Percentiles rank a stretch among this genome's conserved stretches.
Conservation (phyloP, 305 asterid genomes). For the Galium porrigens region DNA sequence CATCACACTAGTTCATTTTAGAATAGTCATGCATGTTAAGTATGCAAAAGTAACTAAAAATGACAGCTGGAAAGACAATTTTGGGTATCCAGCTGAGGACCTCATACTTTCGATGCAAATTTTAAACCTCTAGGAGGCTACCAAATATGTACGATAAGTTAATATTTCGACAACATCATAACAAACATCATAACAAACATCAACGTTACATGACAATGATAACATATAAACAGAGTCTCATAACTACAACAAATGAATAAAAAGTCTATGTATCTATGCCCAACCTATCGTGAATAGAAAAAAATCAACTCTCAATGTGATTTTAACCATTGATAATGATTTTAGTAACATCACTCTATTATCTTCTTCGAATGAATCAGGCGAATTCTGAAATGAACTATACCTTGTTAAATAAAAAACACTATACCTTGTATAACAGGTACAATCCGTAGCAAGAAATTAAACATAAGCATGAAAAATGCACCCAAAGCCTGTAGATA, state of each 20-base stretch:
- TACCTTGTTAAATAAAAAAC: conserved; percentile 40
- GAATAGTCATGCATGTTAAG: neutral
- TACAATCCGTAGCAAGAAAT: conserved; percentile 65
- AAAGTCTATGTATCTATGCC: no score
- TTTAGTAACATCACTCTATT: neutral
- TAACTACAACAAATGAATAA: neutral
- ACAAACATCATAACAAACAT: neutral
- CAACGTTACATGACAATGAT: neutral
- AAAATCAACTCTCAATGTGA: neutral
- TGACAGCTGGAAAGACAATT: neutral
- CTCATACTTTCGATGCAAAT: neutral
- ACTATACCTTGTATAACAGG: conserved; percentile 67
- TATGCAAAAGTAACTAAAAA: neutral
- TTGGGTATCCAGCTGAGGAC: no score
- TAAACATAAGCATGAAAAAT: conserved; percentile 57
- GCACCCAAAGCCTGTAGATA: conserved; percentile 87
- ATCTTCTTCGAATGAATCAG: neutral
- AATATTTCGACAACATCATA: neutral
- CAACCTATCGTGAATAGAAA: neutral
- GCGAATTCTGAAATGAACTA: neutral
- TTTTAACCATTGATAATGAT: neutral
- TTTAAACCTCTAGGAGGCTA: neutral
- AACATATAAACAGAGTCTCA: neutral
- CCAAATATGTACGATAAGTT: neutral
- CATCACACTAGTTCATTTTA: neutral